These are phyloP conservation scores for Collybiopsis confluens DNA, from an alignment of 768 basidiomycete species.

Conservation along the genomic window DNA sequence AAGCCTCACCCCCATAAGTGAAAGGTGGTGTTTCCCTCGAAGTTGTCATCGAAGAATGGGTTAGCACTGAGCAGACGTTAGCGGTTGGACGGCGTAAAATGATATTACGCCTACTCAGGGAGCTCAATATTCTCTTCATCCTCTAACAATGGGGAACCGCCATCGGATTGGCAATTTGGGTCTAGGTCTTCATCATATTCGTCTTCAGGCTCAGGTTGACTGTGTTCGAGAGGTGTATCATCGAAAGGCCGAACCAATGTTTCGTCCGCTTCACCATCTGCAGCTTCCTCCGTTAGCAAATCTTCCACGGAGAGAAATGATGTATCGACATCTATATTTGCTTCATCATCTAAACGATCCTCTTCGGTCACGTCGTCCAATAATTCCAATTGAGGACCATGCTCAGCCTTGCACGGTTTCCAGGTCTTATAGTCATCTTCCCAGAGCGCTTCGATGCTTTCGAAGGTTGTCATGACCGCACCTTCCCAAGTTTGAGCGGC, in stretches of 20 bases:
- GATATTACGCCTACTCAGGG: neutral
- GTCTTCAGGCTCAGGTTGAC: constrained; percentile 13
- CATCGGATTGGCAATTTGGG: constrained; percentile 11
- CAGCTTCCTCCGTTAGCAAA: constrained; percentile 25
- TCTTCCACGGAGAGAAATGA: constrained; percentile 48
- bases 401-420: constrained; percentile 35
- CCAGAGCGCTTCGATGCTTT: constrained; percentile 88
- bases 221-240: constrained; percentile 17
- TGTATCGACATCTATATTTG: constrained; percentile 46
- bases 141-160: constrained; percentile 12
- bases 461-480: constrained; percentile 83
- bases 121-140: constrained; percentile 12
- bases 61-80: neutral
- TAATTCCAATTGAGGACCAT: neutral
- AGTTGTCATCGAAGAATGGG: neutral
- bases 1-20: neutral
- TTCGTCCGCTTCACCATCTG: constrained; percentile 20
- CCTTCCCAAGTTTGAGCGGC: constrained; percentile 51
- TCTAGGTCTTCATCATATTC: constrained; percentile 30
- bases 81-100: neutral
- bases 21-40: neutral
- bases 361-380: constrained; percentile 10
- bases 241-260: neutral
- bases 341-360: constrained; percentile 16
- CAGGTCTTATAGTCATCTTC: constrained; percentile 55